phyloP scores from a whole-genome alignment of 805 yeast genomes.

The Scheffersomyces amazonensis region DNA sequence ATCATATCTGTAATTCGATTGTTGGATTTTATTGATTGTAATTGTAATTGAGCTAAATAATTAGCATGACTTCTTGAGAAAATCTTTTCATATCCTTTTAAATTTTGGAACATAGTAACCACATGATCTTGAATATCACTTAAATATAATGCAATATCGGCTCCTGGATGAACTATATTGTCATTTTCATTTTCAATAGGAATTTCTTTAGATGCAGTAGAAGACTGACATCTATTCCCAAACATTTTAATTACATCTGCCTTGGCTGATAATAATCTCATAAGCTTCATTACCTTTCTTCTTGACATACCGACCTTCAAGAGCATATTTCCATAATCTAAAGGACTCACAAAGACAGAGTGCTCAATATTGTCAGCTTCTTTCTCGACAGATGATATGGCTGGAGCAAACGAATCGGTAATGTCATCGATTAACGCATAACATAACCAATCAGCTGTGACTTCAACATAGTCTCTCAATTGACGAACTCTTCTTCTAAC shows the following conservation, averaged over 20 bases:
- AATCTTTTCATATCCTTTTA: slow-evolving; percentile 87
- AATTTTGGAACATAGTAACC: slow-evolving; percentile 90
- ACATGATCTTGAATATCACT: slow-evolving; percentile 98
- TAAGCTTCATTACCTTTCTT: slow-evolving; percentile 86
- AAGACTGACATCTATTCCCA: slow-evolving; percentile 91
- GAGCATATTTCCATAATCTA: slow-evolving; percentile 75
- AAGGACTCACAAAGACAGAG: slow-evolving; percentile 75
- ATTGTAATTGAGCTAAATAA: slow-evolving; percentile 90
- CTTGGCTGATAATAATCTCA: slow-evolving; percentile 86
- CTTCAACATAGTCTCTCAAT: slow-evolving; percentile 72
- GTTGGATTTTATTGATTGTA: slow-evolving; percentile 83
- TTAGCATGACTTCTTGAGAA: slow-evolving; percentile 89
- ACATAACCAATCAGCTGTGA: slow-evolving; percentile 78
- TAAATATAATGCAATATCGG: slow-evolving; percentile 85
- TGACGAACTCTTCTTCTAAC: slow-evolving; percentile 82
- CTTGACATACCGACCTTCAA: slow-evolving; percentile 85
- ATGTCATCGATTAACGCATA: slow-evolving; percentile 82
- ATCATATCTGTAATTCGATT: slow-evolving; percentile 82
- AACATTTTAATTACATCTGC: slow-evolving; percentile 97
- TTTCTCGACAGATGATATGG: slow-evolving; percentile 69
- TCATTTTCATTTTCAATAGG: not conserved
- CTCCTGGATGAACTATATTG: slow-evolving; percentile 58
- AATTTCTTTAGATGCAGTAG: slow-evolving; percentile 20
- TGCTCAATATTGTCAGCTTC: slow-evolving; percentile 84
- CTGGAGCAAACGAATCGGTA: slow-evolving; percentile 83